Percentiles rank a stretch among this genome's conserved stretches.
These are phyloP conservation scores for Trypanosomatidae sp. DNA, from an alignment of 208 protist genomes.

Conservation along the genomic window DNA sequence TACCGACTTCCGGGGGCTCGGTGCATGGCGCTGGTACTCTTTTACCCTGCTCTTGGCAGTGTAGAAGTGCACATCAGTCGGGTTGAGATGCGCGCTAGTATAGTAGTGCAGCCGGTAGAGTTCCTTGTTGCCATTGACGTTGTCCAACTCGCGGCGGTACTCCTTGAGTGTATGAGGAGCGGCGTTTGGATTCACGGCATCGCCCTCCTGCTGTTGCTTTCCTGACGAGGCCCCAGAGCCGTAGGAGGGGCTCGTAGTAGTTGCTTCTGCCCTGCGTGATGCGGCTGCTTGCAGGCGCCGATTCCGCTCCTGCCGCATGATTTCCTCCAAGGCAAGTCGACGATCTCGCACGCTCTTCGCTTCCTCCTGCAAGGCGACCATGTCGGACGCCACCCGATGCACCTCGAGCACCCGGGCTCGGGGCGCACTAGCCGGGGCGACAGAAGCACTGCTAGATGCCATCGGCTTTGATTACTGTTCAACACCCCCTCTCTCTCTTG, in stretches of 20 bases:
- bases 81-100: slow-evolving; percentile 21
- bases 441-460: slow-evolving; percentile 5
- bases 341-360: slow-evolving; percentile 19
- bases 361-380: neutral
- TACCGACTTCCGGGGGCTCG: slow-evolving; percentile 1
- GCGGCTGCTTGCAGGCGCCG: slow-evolving; percentile 20
- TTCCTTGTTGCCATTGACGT: slow-evolving; percentile 12
- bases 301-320: slow-evolving; percentile 28
- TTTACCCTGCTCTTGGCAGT: slow-evolving; percentile 5
- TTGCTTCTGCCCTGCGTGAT: neutral
- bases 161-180: slow-evolving; percentile 13
- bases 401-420: neutral
- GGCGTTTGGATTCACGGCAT: neutral
- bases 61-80: slow-evolving; percentile 26
- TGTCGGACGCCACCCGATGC: neutral
- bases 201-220: neutral
- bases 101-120: slow-evolving; percentile 18
- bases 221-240: neutral
- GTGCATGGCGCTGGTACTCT: slow-evolving; percentile 23
- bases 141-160: slow-evolving; percentile 29
- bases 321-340: slow-evolving; percentile 17
- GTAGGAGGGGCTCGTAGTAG: neutral
- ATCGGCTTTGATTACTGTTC: slow-evolving; percentile 1
- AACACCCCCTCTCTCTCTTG: neutral
- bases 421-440: neutral